Evolutionary conservation across 208 protist species (phyloP).

Genomic region (Trypanosomatidae sp.): DNA sequence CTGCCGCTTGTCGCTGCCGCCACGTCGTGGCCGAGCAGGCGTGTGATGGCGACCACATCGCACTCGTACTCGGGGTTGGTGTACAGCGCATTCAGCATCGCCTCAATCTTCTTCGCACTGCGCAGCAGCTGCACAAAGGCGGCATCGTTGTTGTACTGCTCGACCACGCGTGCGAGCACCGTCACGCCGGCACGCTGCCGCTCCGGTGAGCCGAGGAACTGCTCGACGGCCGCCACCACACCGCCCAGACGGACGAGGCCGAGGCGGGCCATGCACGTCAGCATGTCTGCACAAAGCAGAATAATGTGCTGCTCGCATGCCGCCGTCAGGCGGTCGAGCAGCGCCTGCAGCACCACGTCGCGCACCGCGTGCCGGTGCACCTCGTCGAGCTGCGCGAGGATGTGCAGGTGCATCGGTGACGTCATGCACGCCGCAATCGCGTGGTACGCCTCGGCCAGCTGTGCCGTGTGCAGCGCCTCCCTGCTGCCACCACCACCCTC

Average conservation of each 20-base stretch:
- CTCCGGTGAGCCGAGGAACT: conserved; percentile 18
- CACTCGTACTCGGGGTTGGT: conserved; percentile 34
- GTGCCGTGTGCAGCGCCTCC: background rate
- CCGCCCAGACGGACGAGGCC: conserved; percentile 39
- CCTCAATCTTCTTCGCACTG: conserved; percentile 12
- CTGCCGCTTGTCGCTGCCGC: too few relatives aligned
- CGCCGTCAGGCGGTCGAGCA: conserved; percentile 20
- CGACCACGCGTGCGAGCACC: conserved; percentile 33
- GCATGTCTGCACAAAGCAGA: conserved; percentile 20
- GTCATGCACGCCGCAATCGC: conserved; percentile 25
- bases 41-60: conserved; percentile 43
- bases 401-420: conserved; percentile 28
- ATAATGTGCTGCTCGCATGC: conserved; percentile 6
- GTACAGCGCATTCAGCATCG: conserved; percentile 21
- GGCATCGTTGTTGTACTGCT: conserved; percentile 19
- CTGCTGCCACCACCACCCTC: background rate
- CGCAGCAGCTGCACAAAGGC: conserved; percentile 19
- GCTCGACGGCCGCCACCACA: conserved; percentile 30
- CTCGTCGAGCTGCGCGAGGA: conserved; percentile 24
- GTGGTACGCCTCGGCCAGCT: conserved; percentile 4
- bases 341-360: conserved; percentile 34
- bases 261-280: conserved; percentile 34
- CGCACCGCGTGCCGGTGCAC: conserved; percentile 26
- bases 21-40: too few relatives aligned
- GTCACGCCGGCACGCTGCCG: conserved; percentile 27